Evolutionary conservation across 2,329 filamentous ascomycete genomes (phyloP), one percentile per base, ranked within the genome.

Genomic region (Colletotrichum lupini): DNA sequence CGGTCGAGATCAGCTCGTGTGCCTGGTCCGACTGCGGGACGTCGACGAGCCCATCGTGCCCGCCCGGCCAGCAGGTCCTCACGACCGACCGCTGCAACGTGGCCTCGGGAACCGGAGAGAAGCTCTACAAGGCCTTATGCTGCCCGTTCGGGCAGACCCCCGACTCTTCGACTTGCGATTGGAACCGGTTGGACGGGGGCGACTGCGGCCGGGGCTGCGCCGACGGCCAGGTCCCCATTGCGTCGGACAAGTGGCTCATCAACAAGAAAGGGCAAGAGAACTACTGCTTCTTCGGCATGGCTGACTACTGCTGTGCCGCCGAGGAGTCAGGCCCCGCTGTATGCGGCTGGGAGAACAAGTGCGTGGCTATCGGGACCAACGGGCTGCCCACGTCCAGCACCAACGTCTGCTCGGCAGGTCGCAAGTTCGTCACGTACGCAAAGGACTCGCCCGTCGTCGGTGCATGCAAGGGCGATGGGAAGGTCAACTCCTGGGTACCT

Each of bases 81-180:
- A 24, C 14, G 30, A 32, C n/a, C 58, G 35, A 61, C 58, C 58
- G 58, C 58, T 61, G 58, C n/a, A 42, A 37, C 32, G n/a, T 61
- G 30, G 35, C 42, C 11, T 16, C 58, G 4, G n/a, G 32, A 22
- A 24, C 32, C 9, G 58, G 58, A 42, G 30, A 46, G 24, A 46
- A 61, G 58, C 32, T 16, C 16, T 61, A 42, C 35, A 61, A 61
- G 58, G 19, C 12, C 9, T 46, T 64, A 16, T 52, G 61, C 61
- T 64, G 61, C 42, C 61, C 61, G 19, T 24, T 64, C 11, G 52
- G 61, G 9, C 46, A 55, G 30, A 37, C 61, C 16, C 61, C 61
- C 16, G 61, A 64, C 30, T 14, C 61, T 11, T 16, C 52, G 24
- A 55, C 46, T 30, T 64, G 61, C 61, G 52, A n/a, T 5, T 53